phyloP scores from a whole-genome alignment of 257 asterid species.

The Penstemon davidsonii region DNA sequence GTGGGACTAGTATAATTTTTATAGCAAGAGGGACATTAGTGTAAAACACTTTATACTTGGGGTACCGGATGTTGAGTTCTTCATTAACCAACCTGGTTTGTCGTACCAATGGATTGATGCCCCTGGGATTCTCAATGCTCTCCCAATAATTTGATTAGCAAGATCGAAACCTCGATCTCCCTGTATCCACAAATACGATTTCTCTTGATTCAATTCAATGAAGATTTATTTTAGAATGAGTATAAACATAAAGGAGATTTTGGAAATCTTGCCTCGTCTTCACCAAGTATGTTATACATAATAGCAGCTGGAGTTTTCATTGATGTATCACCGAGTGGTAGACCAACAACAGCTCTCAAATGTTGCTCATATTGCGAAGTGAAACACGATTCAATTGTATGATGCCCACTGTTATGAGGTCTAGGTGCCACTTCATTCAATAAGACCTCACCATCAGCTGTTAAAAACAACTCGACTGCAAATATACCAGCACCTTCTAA shows the following conservation, averaged over 20 bases:
- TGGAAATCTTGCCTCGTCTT: conserved; percentile 64
- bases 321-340: conserved; percentile 94
- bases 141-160: conserved; percentile 69
- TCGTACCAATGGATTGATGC: conserved; percentile 97
- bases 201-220: conserved; percentile 12
- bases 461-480: conserved; percentile 89
- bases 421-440: conserved; percentile 97
- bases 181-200: conserved; percentile 35
- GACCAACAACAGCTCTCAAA: conserved; percentile 90
- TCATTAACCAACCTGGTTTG: conserved; percentile 78
- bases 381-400: conserved; percentile 83
- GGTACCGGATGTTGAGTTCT: not conserved
- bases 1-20: no score
- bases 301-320: conserved; percentile 83
- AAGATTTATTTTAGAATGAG: not conserved
- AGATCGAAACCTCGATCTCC: conserved; percentile 79
- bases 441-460: conserved; percentile 87
- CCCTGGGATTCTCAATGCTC: conserved; percentile 74
- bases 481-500: conserved; percentile 97
- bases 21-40: no score
- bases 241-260: not conserved
- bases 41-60: no score
- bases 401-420: conserved; percentile 99
- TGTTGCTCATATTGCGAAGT: conserved; percentile 98
- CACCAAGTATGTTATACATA: conserved; percentile 95